phyloP scores from a whole-genome alignment of 2,329 filamentous ascomycete genomes.

The Xenoacremonium recifei region DNA sequence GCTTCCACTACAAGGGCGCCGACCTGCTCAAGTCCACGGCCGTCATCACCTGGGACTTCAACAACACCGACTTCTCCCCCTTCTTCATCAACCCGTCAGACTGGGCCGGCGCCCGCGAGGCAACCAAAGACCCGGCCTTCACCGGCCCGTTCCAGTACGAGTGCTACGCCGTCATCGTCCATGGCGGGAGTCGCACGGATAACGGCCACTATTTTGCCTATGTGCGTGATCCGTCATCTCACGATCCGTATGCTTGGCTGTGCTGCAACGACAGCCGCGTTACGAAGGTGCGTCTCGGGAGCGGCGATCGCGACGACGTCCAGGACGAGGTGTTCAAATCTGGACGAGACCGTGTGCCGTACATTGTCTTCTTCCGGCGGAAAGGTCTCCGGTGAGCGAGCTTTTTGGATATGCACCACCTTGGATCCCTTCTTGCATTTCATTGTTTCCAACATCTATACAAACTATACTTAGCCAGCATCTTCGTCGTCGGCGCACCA shows the following conservation, averaged over 20 bases:
- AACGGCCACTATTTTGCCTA: conserved; percentile 80
- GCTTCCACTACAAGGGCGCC: conserved; percentile 39
- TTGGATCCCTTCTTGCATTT: no score
- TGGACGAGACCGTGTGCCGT: conserved; percentile 40
- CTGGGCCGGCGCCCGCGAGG: conserved; percentile 24
- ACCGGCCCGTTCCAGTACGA: conserved; percentile 70
- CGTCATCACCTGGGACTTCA: conserved; percentile 73
- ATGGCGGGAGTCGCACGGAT: conserved; percentile 65
- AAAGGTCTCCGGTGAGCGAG: conserved; percentile 27
- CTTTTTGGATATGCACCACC: neutral
- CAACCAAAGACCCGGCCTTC: conserved; percentile 41
- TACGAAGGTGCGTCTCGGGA: conserved; percentile 41
- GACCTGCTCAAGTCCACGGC: conserved; percentile 64
- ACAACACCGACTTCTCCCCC: conserved; percentile 57
- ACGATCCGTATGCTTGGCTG: conserved; percentile 46
- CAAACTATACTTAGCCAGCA: no score
- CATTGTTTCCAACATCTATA: no score
- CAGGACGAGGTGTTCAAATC: conserved; percentile 39
- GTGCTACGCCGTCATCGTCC: conserved; percentile 80
- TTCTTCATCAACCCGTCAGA: conserved; percentile 40
- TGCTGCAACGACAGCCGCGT: conserved; percentile 47
- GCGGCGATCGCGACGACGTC: conserved; percentile 31
- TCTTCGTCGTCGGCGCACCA: no score
- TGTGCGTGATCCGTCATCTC: conserved; percentile 55
- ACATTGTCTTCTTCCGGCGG: conserved; percentile 45